These are phyloP conservation scores for Hylodesmum podocarpum DNA, from an alignment of 306 rosid genomes.

Conservation along the genomic window DNA sequence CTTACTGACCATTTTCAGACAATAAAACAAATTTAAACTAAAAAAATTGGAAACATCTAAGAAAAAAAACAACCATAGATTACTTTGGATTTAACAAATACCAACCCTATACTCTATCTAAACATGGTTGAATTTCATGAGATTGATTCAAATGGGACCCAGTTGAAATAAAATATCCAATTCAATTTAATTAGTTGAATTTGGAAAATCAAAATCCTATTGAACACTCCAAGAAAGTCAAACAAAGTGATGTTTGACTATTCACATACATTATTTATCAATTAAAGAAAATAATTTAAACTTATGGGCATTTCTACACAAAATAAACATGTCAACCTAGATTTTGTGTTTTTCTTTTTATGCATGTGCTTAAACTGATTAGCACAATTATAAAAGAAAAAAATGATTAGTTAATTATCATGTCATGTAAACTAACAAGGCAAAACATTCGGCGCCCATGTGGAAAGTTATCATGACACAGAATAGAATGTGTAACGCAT, in stretches of 20 bases:
- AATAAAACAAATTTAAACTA: too few species aligned
- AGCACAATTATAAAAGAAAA: not conserved
- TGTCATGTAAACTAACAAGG: not conserved
- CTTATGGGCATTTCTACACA: not conserved
- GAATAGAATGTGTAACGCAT: not conserved
- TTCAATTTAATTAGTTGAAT: too few species aligned
- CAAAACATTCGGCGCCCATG: slow-evolving; percentile 23
- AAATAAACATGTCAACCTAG: not conserved
- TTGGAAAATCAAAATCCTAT: too few species aligned
- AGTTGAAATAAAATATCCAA: too few species aligned
- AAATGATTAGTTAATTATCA: not conserved
- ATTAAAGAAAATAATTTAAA: not conserved
- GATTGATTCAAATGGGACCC: too few species aligned
- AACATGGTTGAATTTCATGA: too few species aligned
- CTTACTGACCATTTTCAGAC: too few species aligned
- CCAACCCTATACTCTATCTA: too few species aligned
- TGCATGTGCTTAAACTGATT: not conserved
- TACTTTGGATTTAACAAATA: too few species aligned
- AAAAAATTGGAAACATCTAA: too few species aligned
- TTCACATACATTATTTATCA: not conserved
- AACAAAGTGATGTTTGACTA: not conserved
- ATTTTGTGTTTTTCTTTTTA: not conserved
- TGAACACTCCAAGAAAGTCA: too few species aligned
- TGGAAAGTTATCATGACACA: slow-evolving; percentile 14
- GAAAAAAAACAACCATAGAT: too few species aligned